Base-by-base conservation (phyloP, 306 rosid genomes). In the Crataegus laevigata region DNA sequence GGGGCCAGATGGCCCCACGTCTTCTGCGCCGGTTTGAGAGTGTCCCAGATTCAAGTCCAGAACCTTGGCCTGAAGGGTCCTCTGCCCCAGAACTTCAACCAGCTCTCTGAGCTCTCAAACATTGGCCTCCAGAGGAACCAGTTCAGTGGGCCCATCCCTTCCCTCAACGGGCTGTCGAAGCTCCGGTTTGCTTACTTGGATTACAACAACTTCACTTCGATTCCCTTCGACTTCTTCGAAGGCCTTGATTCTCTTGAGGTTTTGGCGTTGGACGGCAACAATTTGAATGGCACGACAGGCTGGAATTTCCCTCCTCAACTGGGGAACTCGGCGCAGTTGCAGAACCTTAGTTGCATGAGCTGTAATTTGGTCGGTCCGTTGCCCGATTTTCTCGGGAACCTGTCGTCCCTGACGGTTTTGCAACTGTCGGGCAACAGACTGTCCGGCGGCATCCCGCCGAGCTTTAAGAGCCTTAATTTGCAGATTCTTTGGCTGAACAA, bases 11-110 rank as follows among this genome's bases (percentile, higher is more conserved):
- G 99, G 99, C 61, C 78, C 11, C 84, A 75, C 74, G 82, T 96
- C n/a, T 80, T 43, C 83, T 96, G 99, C 67, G n/a, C 70, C 3
- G 90, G 78, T 1, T 13, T 64, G 66, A 83, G 93, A 25, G 93
- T 85, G 21, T 11, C 85, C 19, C 99, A 96, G 85, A 90, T 96
- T 90, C 97, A 96, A 71, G 86, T 91, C 9, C 91, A 90, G 77
- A 71, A 79, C 6, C 10, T 92, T 8, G 91, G 84, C 55, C 80
- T 96, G 60, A 77, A 68, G 1, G 99, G 99, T 11, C 90, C 93
- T 62, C 76, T 96, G 24, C 97, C 99, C 0, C 76, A 55, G 64
- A 88, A 81, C 73, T 79, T 96, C 54, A 90, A 90, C 88, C 77
- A 83, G 76, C 98, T 96, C 12, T 36, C 85, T 8, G 73, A 63